Evolutionary conservation across 257 asterid species (phyloP), one percentile per base, ranked within the genome.

Genomic region (Marsdenia floribunda): DNA sequence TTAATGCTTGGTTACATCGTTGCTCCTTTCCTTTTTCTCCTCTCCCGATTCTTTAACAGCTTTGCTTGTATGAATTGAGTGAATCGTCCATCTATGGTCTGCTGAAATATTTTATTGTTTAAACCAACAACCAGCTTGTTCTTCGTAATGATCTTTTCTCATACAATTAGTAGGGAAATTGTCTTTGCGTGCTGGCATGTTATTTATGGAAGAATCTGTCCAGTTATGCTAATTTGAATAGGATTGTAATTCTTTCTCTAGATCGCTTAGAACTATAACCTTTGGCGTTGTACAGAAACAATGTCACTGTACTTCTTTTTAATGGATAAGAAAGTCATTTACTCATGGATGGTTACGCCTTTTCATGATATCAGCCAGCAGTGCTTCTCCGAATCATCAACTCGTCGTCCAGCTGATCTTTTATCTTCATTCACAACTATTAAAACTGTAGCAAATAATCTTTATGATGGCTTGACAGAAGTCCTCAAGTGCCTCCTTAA

Each of bases 401-500:
- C 90, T 65, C 96, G 96, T 63, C 97, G 96, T 35, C 94, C 96
- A 15, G 88, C 98, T 69, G 99, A 95, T 86, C 96, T 95, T 70
- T 76, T 90, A 68, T 95, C 99, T 40, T 90, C 99, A 47, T 92
- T 90, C 79, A 86, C 96, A 33, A 92, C 98, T 55, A 92, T 95
- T 81, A 95, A 87, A 85, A 92, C 92, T 49, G 97, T 92, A 70
- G 87, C 86, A 97, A 92, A 88, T 86, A 86, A 78, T 81, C 84
- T 95, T 79, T 88, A 92, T 80, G 98, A 90, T 80, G 96, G 91
- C 68, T 74, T 95, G 88, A 70, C 93, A 0, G 96, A 90, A 83
- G 90, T 89, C 66, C 90, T 95, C 53, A 88, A 24, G 90, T 87
- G 85, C 68, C 99, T 95, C 73, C 96, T 95, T 53, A 95, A 84